These are phyloP conservation scores for Hypoxylon sp. DNA, from an alignment of 2,329 filamentous ascomycete species.

Conservation along the genomic window DNA sequence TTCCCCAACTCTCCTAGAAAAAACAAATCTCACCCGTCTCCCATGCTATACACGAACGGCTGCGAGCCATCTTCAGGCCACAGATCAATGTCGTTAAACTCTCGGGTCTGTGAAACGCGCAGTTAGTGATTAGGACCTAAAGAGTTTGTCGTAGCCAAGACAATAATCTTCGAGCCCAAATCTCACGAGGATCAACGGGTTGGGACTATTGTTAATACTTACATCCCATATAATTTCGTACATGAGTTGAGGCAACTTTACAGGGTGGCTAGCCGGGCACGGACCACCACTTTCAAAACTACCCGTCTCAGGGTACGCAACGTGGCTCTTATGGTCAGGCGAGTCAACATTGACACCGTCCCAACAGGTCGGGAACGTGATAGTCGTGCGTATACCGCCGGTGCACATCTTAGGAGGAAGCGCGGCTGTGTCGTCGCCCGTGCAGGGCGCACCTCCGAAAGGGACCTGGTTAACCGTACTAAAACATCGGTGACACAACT, in stretches of 20 bases:
- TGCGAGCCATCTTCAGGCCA: conserved; percentile 52
- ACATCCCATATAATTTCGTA: conserved; percentile 49
- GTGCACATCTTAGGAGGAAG: conserved; percentile 55
- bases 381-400: conserved; percentile 57
- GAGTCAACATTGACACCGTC: conserved; percentile 65
- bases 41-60: conserved; percentile 45
- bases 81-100: conserved; percentile 41
- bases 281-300: conserved; percentile 38
- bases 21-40: conserved; percentile 40
- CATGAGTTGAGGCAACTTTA: conserved; percentile 47
- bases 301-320: conserved; percentile 61
- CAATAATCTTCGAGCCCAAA: not conserved
- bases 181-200: not conserved
- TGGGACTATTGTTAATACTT: not conserved
- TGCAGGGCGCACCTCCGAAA: conserved; percentile 41
- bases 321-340: conserved; percentile 63
- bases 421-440: conserved; percentile 54
- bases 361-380: conserved; percentile 65
- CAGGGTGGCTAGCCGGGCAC: conserved; percentile 48
- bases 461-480: conserved; percentile 52
- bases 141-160: not conserved
- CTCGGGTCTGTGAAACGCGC: conserved; percentile 24
- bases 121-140: not conserved
- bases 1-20: not conserved
- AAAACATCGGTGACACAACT: conserved; percentile 60